Conservation (phyloP, 2,329 filamentous ascomycete genomes). For the Xylariaceae sp. region DNA sequence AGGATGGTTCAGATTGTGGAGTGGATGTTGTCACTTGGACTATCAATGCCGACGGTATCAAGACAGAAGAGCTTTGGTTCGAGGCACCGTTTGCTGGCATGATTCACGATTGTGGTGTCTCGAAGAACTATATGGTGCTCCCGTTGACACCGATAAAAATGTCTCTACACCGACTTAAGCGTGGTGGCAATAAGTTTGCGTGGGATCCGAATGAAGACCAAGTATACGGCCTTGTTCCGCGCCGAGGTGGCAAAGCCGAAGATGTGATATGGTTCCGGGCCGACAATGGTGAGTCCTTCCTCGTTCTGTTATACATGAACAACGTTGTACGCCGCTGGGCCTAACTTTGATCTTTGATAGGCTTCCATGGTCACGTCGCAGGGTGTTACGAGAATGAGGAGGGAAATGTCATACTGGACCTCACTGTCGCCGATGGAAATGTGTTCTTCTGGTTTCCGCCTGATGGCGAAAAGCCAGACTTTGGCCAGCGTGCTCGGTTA, state of each 20-base stretch:
- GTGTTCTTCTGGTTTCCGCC: conserved; percentile 47
- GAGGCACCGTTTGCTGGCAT: conserved; percentile 51
- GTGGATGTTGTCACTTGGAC: conserved; percentile 47
- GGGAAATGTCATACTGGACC: conserved; percentile 43
- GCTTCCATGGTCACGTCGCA: conserved; percentile 46
- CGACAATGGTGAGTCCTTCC: conserved; percentile 44
- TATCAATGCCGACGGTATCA: conserved; percentile 40
- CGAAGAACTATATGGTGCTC: conserved; percentile 46
- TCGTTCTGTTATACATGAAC: background rate
- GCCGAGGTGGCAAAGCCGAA: conserved; percentile 47
- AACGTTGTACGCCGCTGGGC: background rate
- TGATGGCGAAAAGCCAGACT: conserved; percentile 27
- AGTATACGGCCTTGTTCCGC: conserved; percentile 53
- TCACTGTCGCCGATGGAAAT: conserved; percentile 43
- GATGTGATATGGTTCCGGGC: conserved; percentile 53
- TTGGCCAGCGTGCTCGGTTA: conserved; percentile 33
- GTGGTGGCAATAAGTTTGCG: conserved; percentile 49
- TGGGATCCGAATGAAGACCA: conserved; percentile 55
- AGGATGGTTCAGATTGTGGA: conserved; percentile 41
- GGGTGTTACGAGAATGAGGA: conserved; percentile 47
- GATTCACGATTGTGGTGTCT: conserved; percentile 50
- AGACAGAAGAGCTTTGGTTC: conserved; percentile 48
- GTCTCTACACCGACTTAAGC: conserved; percentile 41
- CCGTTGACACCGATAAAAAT: conserved; percentile 49
- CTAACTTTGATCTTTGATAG: conserved; percentile 22